These are phyloP conservation scores for Knufia fluminis DNA, from an alignment of 2,329 filamentous ascomycete genomes.

Conservation along the genomic window DNA sequence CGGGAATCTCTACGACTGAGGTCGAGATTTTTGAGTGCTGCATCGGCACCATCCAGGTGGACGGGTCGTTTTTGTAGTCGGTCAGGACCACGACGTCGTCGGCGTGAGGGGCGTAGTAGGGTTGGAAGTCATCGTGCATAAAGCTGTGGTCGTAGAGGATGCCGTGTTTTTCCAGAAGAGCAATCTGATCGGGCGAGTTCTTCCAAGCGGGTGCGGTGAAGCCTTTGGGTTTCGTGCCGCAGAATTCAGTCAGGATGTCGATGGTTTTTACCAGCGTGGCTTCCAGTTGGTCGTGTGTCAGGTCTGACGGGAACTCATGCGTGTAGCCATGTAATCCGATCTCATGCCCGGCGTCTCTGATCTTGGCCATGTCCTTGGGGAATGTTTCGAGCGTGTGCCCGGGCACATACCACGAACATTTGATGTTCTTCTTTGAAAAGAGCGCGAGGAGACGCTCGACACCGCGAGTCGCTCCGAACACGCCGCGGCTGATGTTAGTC, in stretches of 20 bases:
- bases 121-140: constrained; percentile 39
- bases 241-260: constrained; percentile 30
- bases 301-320: constrained; percentile 31
- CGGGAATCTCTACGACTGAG: too few relatives aligned
- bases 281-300: constrained; percentile 28
- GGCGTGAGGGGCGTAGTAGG: constrained; percentile 28
- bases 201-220: constrained; percentile 39
- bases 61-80: too few relatives aligned
- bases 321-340: constrained; percentile 38
- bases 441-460: constrained; percentile 30
- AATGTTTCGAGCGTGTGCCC: constrained; percentile 51
- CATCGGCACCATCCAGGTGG: constrained; percentile 12
- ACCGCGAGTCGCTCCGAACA: constrained; percentile 23
- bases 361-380: constrained; percentile 30
- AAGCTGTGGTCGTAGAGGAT: constrained; percentile 41
- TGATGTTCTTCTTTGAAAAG: constrained; percentile 35
- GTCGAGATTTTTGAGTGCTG: too few relatives aligned
- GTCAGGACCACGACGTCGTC: neutral
- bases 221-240: constrained; percentile 33
- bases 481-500: constrained; percentile 21
- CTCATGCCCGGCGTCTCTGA: constrained; percentile 35
- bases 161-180: constrained; percentile 33
- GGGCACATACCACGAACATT: constrained; percentile 51
- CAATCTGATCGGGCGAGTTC: constrained; percentile 30
- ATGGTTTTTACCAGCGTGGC: constrained; percentile 33